Evolutionary conservation across 805 yeast species (phyloP), one percentile per base, ranked within the genome.

Genomic region (Saccharomycopsis sp.): DNA sequence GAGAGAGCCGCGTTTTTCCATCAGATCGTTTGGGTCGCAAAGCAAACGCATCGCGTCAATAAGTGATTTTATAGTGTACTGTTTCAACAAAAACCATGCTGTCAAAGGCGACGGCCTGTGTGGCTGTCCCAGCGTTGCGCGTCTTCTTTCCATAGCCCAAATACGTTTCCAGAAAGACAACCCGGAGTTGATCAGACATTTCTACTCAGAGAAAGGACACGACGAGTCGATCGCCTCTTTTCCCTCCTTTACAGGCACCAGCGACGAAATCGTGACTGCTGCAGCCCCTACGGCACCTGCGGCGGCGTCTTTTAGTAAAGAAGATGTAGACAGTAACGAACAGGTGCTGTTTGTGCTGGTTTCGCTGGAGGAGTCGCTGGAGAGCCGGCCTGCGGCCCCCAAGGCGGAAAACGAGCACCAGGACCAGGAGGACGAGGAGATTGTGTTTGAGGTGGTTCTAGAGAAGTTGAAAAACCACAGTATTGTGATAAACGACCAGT

Each of bases 21-120:
- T 55, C 18, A 24, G 62, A n/a, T 37, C 55, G 7, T 91, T 91
- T 70, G 90, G 88, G 66, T 82, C 87, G 57, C 98, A 92, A 71
- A 87, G 84, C 18, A 79, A 90, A n/a, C 91, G 90, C 67, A 73
- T 85, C 60, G 87, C 94, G 37, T 75, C 82, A 24, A 75, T 90
- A 8, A 78, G 94, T 0, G 95, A 89, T 66, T 80, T 90, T 54
- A 73, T 89, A 3, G 81, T 91, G n/a, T 92, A 91, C 68, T 80
- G 90, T 62, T 76, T 83, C 61, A 75, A 79, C 60, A 70, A 71
- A 2, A 72, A 70, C 53, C 77, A 75, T 63, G 18, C 12, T 16
- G 52, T 14, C 29, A 20, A 16, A 18, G 21, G 23, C 15, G 44
- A 16, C 3, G 24, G 23, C 2, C 14, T 12, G 20, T 60, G 80